Conservation (phyloP, 2,329 filamentous ascomycete species). For the Ascochyta rabiei region DNA sequence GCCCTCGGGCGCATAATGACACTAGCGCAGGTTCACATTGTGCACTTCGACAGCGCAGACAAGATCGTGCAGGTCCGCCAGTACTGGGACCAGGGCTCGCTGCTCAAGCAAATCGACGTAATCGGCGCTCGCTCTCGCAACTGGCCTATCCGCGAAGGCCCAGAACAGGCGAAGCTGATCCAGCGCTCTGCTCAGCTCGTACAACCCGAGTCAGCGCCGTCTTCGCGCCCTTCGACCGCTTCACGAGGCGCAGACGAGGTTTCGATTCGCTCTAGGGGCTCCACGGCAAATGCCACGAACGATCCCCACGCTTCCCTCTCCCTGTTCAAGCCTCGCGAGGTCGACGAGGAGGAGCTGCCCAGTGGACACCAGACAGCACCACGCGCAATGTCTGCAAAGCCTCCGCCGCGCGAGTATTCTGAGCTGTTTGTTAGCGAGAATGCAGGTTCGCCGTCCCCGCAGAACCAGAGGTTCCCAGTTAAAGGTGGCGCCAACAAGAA, state of each 20-base stretch:
- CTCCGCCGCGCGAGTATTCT: constrained; percentile 66
- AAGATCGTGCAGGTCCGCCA: constrained; percentile 88
- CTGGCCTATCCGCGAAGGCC: constrained; percentile 91
- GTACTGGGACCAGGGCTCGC: constrained; percentile 92
- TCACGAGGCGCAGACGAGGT: constrained; percentile 41
- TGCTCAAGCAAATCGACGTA: constrained; percentile 91
- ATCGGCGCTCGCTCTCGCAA: constrained; percentile 89
- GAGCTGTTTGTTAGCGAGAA: constrained; percentile 71
- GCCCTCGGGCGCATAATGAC: constrained; percentile 12
- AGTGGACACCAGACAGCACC: constrained; percentile 63
- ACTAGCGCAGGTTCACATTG: constrained; percentile 67
- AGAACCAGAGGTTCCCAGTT: constrained; percentile 50
- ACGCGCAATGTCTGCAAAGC: constrained; percentile 71
- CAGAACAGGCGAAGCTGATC: constrained; percentile 82
- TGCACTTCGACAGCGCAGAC: constrained; percentile 75
- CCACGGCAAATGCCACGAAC: constrained; percentile 47
- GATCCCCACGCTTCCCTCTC: constrained; percentile 70
- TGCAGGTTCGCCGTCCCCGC: constrained; percentile 44
- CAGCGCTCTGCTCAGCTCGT: constrained; percentile 56
- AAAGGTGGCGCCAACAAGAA: constrained; percentile 59
- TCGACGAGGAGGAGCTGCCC: constrained; percentile 58
- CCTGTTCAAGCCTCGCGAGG: constrained; percentile 74
- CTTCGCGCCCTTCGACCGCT: constrained; percentile 44
- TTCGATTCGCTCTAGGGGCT: constrained; percentile 48
- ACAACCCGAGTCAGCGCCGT: constrained; percentile 35